Evolutionary conservation across 768 basidiomycete genomes (phyloP), one percentile per base, ranked within the genome.

Genomic region (Suillus americanus): DNA sequence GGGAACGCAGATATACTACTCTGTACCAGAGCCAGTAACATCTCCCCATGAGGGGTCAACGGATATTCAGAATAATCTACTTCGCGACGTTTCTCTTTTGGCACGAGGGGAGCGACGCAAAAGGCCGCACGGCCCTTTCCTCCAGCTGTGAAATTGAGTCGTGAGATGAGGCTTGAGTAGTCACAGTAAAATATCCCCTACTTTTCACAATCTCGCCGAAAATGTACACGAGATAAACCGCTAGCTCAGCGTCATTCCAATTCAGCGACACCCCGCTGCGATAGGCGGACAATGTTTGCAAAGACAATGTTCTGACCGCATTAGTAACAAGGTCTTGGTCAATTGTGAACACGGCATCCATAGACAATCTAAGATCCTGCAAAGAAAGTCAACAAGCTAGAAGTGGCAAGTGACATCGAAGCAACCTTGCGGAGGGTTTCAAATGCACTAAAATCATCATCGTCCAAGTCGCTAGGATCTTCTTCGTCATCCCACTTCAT

Each of bases 201-300:
- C 96, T 86, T 81, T 94, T 97, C 75, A 87, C 89, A 68, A 97
- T 87, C 74, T 97, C 95, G 50, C 97, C 97, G 70, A 93, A 99
- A 40, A 97, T 91, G 72, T 89, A 98, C 12, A 98, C 88, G 30
- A 99, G 83, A 75, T 95, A 95, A n/a, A 97, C 80, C 0, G 93
- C 95, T 23, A 99, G 83, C 75, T 99, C 97, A 3, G 92, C 94
- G 67, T 96, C 90, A 69, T 94, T 88, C 97, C 97, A 99, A 65
- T 91, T 85, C 41, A 97, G 76, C 20, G 81, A 73, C 0, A 84
- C 75, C 0, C 91, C 87, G 65, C 79, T 88, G 40, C 71, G 65
- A 69, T 89, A 91, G 1, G 87, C 82, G 6, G 89, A 85, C 38
- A 97, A 83, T 0, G 93, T 96, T 65, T 84, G 85, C 65, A 91